Conservation (phyloP, 2,329 filamentous ascomycete genomes). For the Phialocephala subalpina region DNA sequence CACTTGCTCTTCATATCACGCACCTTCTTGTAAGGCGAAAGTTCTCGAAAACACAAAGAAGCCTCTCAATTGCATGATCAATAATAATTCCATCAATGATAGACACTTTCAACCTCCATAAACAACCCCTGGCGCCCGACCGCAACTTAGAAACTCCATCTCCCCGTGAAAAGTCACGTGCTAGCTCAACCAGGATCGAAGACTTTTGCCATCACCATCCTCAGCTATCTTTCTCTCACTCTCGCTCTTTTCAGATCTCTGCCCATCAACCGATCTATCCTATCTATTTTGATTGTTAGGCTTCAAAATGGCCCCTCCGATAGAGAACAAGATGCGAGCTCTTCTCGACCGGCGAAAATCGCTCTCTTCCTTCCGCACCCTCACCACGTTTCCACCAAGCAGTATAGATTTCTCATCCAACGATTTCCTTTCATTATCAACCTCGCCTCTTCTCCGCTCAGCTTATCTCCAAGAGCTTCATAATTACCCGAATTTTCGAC, state of each 20-base stretch:
- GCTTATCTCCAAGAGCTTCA: slow-evolving; percentile 31
- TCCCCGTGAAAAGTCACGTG: slow-evolving; percentile 7
- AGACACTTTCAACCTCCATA: neutral
- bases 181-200: neutral
- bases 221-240: neutral
- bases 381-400: slow-evolving; percentile 67
- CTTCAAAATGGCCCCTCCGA: slow-evolving; percentile 20
- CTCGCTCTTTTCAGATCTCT: no score
- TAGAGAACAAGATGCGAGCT: slow-evolving; percentile 22
- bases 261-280: no score
- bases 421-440: slow-evolving; percentile 39
- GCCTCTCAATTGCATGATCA: neutral
- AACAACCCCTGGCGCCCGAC: neutral
- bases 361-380: slow-evolving; percentile 48
- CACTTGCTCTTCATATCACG: neutral
- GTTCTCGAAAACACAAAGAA: neutral
- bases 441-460: slow-evolving; percentile 27
- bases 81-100: neutral
- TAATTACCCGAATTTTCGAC: slow-evolving; percentile 24
- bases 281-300: neutral
- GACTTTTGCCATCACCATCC: neutral
- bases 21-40: no score
- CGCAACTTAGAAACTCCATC: neutral
- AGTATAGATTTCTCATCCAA: slow-evolving; percentile 57
- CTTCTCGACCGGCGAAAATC: slow-evolving; percentile 31